Evolutionary conservation across 768 basidiomycete genomes (phyloP).

Genomic region (Lactarius pseudohatsudake): DNA sequence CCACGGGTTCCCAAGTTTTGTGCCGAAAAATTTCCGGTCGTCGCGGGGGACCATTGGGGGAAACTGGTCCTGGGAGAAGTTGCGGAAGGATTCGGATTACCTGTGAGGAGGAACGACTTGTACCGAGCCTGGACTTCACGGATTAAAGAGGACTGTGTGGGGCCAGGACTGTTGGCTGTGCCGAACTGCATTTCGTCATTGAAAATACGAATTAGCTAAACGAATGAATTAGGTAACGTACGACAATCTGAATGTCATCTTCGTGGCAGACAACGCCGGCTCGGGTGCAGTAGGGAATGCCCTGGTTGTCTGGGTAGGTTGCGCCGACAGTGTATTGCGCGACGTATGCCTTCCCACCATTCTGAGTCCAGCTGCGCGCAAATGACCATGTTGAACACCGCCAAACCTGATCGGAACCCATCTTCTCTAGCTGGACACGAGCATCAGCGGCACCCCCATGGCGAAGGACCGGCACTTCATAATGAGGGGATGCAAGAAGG

Average conservation of each 20-base stretch:
- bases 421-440: slow-evolving; percentile 52
- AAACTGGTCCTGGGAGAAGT: slow-evolving; percentile 49
- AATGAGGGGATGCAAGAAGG: slow-evolving; percentile 49
- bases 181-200: slow-evolving; percentile 41
- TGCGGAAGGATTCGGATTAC: slow-evolving; percentile 61
- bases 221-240: slow-evolving; percentile 38
- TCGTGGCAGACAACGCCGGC: slow-evolving; percentile 69
- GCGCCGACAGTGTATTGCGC: slow-evolving; percentile 65
- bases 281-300: slow-evolving; percentile 53
- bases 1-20: slow-evolving; percentile 61
- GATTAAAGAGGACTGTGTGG: slow-evolving; percentile 57
- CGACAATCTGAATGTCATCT: slow-evolving; percentile 80
- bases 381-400: slow-evolving; percentile 72
- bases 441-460: slow-evolving; percentile 44
- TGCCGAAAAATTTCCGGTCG: slow-evolving; percentile 52
- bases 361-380: slow-evolving; percentile 60
- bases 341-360: slow-evolving; percentile 67
- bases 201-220: slow-evolving; percentile 36
- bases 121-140: slow-evolving; percentile 71
- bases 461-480: slow-evolving; percentile 39
- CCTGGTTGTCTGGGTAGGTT: slow-evolving; percentile 67
- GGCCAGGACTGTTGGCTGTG: slow-evolving; percentile 53
- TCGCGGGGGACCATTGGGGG: slow-evolving; percentile 54
- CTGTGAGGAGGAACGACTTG: slow-evolving; percentile 59
- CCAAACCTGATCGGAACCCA: slow-evolving; percentile 72